Conservation (phyloP, 2,329 filamentous ascomycete genomes). For the Penicillium janthinellum region DNA sequence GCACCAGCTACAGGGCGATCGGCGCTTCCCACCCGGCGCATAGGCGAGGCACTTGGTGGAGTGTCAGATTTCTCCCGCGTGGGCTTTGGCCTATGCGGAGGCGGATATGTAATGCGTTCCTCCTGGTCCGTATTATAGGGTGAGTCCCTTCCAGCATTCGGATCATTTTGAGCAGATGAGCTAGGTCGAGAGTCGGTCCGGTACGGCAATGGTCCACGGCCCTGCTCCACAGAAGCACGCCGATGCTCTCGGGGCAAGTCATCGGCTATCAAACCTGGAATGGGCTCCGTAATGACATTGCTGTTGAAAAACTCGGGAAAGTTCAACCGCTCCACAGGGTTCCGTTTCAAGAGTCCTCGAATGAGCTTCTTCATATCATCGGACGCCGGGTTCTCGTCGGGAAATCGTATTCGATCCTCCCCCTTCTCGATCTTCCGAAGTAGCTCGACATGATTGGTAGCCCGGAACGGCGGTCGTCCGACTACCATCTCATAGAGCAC, state of each 20-base stretch:
- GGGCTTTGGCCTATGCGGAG: constrained; percentile 43
- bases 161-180: constrained; percentile 15
- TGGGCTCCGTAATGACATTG: constrained; percentile 69
- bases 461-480: constrained; percentile 86
- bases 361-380: constrained; percentile 79
- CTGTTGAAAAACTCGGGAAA: constrained; percentile 86
- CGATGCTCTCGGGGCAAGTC: constrained; percentile 56
- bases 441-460: constrained; percentile 91
- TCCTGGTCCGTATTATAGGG: constrained; percentile 26
- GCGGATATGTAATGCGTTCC: constrained; percentile 24
- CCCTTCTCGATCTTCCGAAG: constrained; percentile 87
- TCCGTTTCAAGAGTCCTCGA: constrained; percentile 77
- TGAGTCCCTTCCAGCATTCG: constrained; percentile 27
- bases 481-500: constrained; percentile 95
- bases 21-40: constrained; percentile 38
- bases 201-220: constrained; percentile 13
- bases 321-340: constrained; percentile 78
- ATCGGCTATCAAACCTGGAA: constrained; percentile 79
- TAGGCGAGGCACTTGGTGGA: constrained; percentile 30
- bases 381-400: constrained; percentile 70
- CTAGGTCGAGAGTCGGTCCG: constrained; percentile 24
- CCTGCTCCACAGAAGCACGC: constrained; percentile 23
- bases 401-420: constrained; percentile 83
- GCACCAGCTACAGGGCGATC: constrained; percentile 32
- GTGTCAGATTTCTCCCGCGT: constrained; percentile 32